Base-by-base conservation (phyloP, 768 basidiomycete genomes). In the Kwoniella dendrophila region DNA sequence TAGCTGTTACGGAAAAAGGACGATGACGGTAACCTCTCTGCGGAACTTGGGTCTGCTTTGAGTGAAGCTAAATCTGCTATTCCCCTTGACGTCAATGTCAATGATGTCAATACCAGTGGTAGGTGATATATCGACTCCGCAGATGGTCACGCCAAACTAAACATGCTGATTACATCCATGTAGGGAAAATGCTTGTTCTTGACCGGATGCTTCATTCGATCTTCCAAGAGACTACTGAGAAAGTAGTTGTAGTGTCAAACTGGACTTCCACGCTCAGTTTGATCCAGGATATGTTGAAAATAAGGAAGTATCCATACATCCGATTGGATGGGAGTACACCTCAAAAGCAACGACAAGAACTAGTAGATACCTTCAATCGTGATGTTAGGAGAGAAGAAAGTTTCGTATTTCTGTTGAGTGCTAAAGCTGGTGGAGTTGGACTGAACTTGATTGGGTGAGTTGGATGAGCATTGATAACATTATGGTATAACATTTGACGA, bases 371-470 rank as follows among this genome's bases (percentile, higher is more conserved):
- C 1, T 99, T 96, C 83, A 98, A 98, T 75, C 86, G 85, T 69
- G 86, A 86, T 27, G 84, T 84, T 16, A 88, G 89, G 72, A 83
- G 83, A 45, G 83, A 83, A 62, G 54, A 71, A 4, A 83, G 87
- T 63, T 97, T 96, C 72, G 77, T 97, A 47, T 98, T 99, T 74
- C 81, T 99, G 26, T 81, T 99, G 57, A 94, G 92, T 76, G 89
- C 92, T 5, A 99, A 99, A 80, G 91, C 93, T 1, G 94, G 95
- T 16, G 95, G 95, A 11, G 89, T 92, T 32, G 95, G 95, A 3
- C 85, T 99, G 50, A 98, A 97, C 79, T 83, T 77, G 32, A 75
- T 75, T 45, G 71, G 67, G 67, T 70, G 30, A 40, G 61, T 58
- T 34, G 30, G 12, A 20, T 12, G 5, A 12, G 4, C 50, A 16